Evolutionary conservation across 108 stramenopile species (phyloP).

Genomic region (Cyclostephanos tholiformis): DNA sequence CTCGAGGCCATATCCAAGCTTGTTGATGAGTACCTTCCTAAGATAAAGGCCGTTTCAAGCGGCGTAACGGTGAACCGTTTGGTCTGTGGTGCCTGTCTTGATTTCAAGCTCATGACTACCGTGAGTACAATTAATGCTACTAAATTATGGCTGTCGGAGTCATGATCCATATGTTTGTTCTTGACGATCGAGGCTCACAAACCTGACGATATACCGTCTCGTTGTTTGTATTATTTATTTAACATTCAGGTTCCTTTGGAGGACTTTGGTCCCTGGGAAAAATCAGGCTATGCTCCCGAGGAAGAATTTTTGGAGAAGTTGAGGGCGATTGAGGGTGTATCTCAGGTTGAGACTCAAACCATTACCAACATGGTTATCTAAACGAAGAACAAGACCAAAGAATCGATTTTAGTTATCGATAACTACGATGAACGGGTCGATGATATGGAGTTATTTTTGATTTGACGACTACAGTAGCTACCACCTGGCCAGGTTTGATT

Average conservation of each 20-base stretch:
- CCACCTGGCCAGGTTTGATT: not conserved
- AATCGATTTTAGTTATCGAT: not conserved
- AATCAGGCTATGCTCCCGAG: conserved; percentile 76
- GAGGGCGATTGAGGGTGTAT: conserved; percentile 84
- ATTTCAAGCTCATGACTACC: conserved; percentile 88
- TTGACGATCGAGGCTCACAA: not conserved
- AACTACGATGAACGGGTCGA: not conserved
- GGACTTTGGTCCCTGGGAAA: conserved; percentile 86
- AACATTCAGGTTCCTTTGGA: conserved; percentile 58
- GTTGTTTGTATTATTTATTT: not conserved
- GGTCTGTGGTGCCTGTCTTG: conserved; percentile 84
- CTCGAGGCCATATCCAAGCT: conserved; percentile 76
- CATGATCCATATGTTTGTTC: not conserved
- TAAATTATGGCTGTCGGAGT: not conserved
- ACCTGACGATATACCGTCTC: not conserved
- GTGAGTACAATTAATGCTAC: conserved; percentile 12
- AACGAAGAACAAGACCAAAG: conserved; percentile 3
- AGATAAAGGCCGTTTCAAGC: conserved; percentile 66
- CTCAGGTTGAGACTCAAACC: conserved; percentile 89
- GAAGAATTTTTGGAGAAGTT: conserved; percentile 81
- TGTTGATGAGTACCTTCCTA: conserved; percentile 80
- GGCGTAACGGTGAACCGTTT: conserved; percentile 80
- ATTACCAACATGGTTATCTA: conserved; percentile 79
- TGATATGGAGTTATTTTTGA: not conserved
- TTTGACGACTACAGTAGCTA: not conserved